phyloP scores from a whole-genome alignment of 164 flowering plant genomes.

The Annona squamosa region DNA sequence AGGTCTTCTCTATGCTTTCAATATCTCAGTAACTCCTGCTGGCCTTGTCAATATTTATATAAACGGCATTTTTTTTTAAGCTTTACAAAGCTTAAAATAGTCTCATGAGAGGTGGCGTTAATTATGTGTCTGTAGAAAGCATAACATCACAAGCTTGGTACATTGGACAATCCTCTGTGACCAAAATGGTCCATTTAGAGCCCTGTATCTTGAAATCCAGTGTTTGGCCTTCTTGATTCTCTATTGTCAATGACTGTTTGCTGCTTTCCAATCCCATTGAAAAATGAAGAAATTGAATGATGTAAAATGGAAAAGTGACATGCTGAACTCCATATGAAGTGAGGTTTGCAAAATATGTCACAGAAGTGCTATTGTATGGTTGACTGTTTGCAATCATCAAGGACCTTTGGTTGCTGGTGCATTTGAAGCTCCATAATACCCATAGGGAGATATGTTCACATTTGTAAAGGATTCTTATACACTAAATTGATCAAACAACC shows the following conservation, averaged over 20 bases:
- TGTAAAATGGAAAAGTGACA: too few species aligned
- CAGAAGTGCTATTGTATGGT: too few species aligned
- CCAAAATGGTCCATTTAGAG: neutral
- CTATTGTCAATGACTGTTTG: too few species aligned
- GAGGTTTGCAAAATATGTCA: too few species aligned
- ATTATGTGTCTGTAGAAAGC: neutral
- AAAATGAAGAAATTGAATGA: too few species aligned
- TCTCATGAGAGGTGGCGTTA: neutral
- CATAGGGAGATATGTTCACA: too few species aligned
- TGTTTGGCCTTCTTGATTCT: neutral
- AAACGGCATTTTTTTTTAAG: neutral
- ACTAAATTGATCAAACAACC: too few species aligned
- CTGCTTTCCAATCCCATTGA: neutral
- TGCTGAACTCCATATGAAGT: too few species aligned
- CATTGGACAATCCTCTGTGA: neutral
- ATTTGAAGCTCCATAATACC: too few species aligned
- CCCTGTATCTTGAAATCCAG: neutral
- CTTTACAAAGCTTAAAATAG: neutral
- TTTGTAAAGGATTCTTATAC: too few species aligned
- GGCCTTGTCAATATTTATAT: neutral
- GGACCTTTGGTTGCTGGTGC: too few species aligned
- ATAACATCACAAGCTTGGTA: neutral
- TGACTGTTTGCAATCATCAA: too few species aligned
- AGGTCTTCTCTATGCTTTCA: slow-evolving; percentile 37
- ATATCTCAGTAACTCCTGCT: neutral